Base-by-base conservation (phyloP, 1,139 yeast genomes). In the Candida smagusa region DNA sequence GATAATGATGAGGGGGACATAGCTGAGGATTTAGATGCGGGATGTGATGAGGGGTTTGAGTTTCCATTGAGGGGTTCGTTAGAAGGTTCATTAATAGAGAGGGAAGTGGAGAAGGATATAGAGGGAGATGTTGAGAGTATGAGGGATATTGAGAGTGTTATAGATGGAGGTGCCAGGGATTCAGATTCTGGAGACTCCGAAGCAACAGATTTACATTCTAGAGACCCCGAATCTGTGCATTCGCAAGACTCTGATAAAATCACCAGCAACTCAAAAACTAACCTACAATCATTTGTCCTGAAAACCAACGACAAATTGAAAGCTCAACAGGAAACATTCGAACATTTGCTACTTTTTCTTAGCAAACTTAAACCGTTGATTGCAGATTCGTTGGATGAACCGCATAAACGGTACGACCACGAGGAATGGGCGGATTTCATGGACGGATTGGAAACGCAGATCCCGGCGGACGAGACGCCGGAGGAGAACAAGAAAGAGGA, bases 401-500 rank as follows among this genome's bases (percentile, higher is more conserved):
- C 70, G 0, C 43, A 46, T 7, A 67, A 61, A 39, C 49, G 51
- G 27, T 68, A 67, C 41, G 53, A 50, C 30, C 61, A 55, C 33
- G 59, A 56, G 2, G 60, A 61, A 53, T 68, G 56, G 74, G 56
- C 40, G 48, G 65, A 34, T 40, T 54, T 60, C 8, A 40, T 62
- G 11, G 39, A 39, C 2, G 45, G 45, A n/a, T 38, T 58, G 19
- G 45, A 39, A 21, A 27, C 30, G n/a, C 37, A 43, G 3, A 23
- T 38, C 28, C 26, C 26, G 11, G 7, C 11, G 12, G 21, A 16
- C n/a, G 34, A 33, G 16, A 3, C 21, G 8, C 9, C 13, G 9
- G 23, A 23, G 7, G 29, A 24, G 9, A 28, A 28, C 13, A 22
- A 12, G 13, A 12, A 25, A 12, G 32, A 22, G 9, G 12, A 7